A percentile compares a stretch with the other conserved stretches of the same genome.
phyloP scores from a whole-genome alignment of 768 basidiomycete genomes.

The Rhizopogon roseolus region DNA sequence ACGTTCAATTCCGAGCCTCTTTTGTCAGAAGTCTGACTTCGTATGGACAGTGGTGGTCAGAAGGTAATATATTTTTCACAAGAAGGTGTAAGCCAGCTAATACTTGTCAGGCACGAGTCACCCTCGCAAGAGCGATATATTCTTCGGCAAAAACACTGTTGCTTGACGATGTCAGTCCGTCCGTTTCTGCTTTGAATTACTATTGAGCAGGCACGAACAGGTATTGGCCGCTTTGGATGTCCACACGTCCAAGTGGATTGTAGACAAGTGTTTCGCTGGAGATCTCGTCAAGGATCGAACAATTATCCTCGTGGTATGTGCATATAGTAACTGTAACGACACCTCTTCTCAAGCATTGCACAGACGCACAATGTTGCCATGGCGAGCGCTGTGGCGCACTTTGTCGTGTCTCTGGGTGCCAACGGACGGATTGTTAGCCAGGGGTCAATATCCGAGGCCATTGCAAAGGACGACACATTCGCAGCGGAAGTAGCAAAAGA shows the following conservation, averaged over 20 bases:
- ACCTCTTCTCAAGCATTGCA: not conserved
- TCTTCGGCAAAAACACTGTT: conserved; percentile 58
- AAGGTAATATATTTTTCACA: conserved; percentile 33
- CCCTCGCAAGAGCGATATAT: conserved; percentile 56
- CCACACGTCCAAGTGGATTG: conserved; percentile 46
- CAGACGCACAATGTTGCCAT: conserved; percentile 31
- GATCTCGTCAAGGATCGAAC: conserved; percentile 46
- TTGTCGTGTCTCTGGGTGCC: conserved; percentile 47
- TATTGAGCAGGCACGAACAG: conserved; percentile 1
- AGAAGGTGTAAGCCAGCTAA: not conserved
- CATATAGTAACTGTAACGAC: not conserved
- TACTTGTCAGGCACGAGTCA: conserved; percentile 37
- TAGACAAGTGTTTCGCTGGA: conserved; percentile 41
- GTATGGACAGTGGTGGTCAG: conserved; percentile 45
- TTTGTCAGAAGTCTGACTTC: not conserved
- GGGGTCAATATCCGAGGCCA: conserved; percentile 43
- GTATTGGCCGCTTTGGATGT: conserved; percentile 57
- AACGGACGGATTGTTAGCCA: conserved; percentile 50
- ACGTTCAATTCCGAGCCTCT: not conserved
- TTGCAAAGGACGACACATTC: conserved; percentile 35
- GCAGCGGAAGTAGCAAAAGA: conserved; percentile 14
- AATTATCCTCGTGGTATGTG: conserved; percentile 44
- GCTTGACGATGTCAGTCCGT: conserved; percentile 59
- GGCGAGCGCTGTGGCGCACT: conserved; percentile 16
- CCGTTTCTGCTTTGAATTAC: not conserved